Evolutionary conservation across 2,329 filamentous ascomycete genomes (phyloP).

Genomic region (Fusarium oligoseptatum): DNA sequence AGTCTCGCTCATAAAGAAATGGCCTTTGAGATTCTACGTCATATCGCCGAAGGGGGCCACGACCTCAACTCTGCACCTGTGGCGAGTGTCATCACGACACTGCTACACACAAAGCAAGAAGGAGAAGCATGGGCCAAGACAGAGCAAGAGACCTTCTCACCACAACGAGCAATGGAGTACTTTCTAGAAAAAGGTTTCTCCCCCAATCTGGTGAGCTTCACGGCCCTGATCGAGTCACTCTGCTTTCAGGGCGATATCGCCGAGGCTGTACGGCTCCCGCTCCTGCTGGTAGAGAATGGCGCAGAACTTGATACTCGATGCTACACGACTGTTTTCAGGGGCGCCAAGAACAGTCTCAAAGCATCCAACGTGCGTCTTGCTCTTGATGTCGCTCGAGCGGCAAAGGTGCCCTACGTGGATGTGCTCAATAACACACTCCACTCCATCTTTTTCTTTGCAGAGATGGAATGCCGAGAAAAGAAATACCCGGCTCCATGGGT

Average conservation of each 20-base stretch:
- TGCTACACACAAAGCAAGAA: conserved; percentile 60
- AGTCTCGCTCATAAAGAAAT: conserved; percentile 54
- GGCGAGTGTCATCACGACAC: conserved; percentile 68
- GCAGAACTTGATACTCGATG: conserved; percentile 75
- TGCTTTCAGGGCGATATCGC: conserved; percentile 63
- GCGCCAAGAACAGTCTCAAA: conserved; percentile 72
- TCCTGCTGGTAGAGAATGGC: conserved; percentile 55
- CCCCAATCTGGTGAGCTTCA: conserved; percentile 74
- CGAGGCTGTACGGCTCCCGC: conserved; percentile 52
- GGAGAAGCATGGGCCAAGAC: conserved; percentile 34
- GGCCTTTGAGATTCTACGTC: conserved; percentile 58
- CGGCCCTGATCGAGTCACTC: conserved; percentile 78
- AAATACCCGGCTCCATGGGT: conserved; percentile 49
- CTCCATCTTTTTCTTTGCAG: conserved; percentile 60
- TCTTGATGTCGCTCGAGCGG: conserved; percentile 60
- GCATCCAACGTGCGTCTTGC: conserved; percentile 61
- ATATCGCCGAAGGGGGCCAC: conserved; percentile 54
- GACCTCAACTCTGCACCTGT: conserved; percentile 62
- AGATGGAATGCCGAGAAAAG: conserved; percentile 54
- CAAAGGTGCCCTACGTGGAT: conserved; percentile 57
- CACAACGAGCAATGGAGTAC: conserved; percentile 49
- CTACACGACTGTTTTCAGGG: conserved; percentile 77
- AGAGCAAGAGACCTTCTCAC: conserved; percentile 46
- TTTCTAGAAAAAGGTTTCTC: conserved; percentile 72
- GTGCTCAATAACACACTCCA: conserved; percentile 61